Conservation (phyloP, 2,329 filamentous ascomycete genomes). For the Thelonectria blattea region DNA sequence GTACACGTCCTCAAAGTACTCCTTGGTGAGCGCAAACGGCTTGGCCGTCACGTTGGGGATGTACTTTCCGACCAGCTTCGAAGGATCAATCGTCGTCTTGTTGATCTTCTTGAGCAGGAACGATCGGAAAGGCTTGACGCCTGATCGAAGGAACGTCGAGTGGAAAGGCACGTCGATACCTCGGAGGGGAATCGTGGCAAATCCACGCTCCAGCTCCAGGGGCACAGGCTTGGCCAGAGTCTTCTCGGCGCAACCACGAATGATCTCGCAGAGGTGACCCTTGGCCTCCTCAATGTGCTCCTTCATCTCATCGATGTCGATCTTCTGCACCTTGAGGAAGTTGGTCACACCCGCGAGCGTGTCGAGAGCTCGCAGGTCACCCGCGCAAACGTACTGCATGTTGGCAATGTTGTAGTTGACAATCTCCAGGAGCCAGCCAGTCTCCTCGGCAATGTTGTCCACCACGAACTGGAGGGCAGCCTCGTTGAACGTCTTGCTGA, state of each 20-base stretch:
- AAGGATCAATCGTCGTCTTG: constrained; percentile 97
- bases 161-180: constrained; percentile 99
- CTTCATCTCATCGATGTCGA: constrained; percentile 94
- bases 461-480: constrained; percentile 96
- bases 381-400: constrained; percentile 76
- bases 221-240: constrained; percentile 89
- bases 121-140: constrained; percentile 97
- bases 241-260: constrained; percentile 83
- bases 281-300: constrained; percentile 91
- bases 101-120: constrained; percentile 99
- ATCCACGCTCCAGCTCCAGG: constrained; percentile 89
- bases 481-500: constrained; percentile 99
- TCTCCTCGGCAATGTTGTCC: constrained; percentile 91
- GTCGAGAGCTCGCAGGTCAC: constrained; percentile 73
- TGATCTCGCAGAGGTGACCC: constrained; percentile 87
- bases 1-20: constrained; percentile 99
- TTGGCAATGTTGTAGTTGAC: constrained; percentile 92
- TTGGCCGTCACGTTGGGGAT: constrained; percentile 98
- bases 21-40: constrained; percentile 94
- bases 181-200: constrained; percentile 94
- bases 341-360: constrained; percentile 84
- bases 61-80: constrained; percentile 97
- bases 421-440: constrained; percentile 95
- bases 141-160: constrained; percentile 95
- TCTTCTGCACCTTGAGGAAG: constrained; percentile 94